Base-by-base conservation (phyloP, 768 basidiomycete species). In the Filobasidium wieringae region DNA sequence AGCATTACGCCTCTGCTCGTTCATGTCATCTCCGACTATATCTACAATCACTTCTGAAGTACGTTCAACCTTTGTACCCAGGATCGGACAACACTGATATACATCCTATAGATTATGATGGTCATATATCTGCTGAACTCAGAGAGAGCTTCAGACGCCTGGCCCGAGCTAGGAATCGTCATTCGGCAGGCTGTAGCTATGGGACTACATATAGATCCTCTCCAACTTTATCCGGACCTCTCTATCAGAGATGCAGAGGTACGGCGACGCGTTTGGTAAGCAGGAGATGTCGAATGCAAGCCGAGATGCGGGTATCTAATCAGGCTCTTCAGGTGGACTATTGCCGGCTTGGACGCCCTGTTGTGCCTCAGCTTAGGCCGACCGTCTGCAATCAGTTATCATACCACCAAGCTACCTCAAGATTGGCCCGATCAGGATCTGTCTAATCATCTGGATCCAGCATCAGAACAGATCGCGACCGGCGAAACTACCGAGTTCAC, bases 131-230 rank as follows among this genome's bases (percentile, higher is more conserved):
- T 73, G 47, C 56, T 69, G 22, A 63, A 67, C 31, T 63, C 60
- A 31, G 72, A 73, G 57, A 55, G 72, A 41, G 68, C 66, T 3
- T 59, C 68, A 32, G 72, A 73, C 45, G 63, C 64, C 17, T 73
- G 72, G 72, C 60, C 60, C n/a, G 58, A 61, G 19, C 61, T 61
- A 1, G 72, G 70, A 14, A 64, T 62, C 12, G 51, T 73, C 26
- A 62, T 72, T 24, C 63, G 70, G 12, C 70, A 73, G 57, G 67
- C 67, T 19, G 64, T 70, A 8, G 69, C 69, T 22, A 63, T 73
- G 53, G 72, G 72, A 12, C 58, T 73, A 36, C 72, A 73, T 52
- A 67, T 69, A 51, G 72, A 73, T 55, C 72, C 72, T 2, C 15
- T 64, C 17, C 62, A 55, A 30, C 58, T 70, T 31, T 70, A 70